Evolutionary conservation across 805 yeast genomes (phyloP), one percentile per base, ranked within the genome.

Genomic region (Lipomyces spencermartinsiae): DNA sequence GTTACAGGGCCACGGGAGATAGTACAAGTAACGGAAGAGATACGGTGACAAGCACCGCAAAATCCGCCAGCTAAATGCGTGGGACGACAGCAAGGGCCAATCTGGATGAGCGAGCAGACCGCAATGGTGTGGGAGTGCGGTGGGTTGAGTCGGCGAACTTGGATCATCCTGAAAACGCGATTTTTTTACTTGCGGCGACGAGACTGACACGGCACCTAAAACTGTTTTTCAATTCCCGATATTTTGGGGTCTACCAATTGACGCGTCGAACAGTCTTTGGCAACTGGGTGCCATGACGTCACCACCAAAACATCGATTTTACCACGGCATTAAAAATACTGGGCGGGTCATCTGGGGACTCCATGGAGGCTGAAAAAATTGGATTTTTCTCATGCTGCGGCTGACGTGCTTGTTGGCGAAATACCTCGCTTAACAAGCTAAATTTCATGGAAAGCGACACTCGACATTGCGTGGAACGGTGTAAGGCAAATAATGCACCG

Each of bases 51-150:
- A 4, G 49, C 49, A 43, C 49, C 49, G n/a, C 22, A 6, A 19
- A 43, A 43, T 22, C 43, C 37, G 58, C 58, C 37, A 55, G n/a
- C 19, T 55, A 55, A 34, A 55, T 34, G 58, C n/a, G 37, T 19
- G 37, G 16, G n/a, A 19, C 25, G 58, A 55, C n/a, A n/a, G 37
- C 19, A 55, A 16, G 19, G n/a, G 35, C 34, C 9, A 55, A 55
- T 55, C 10, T 31, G 10, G 58, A 31, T 7, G 49, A 43, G 10
- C 16, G 49, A 14, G 8, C 22, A n/a, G 19, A 22, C 49, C 4
- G 49, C 6, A 43, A 35, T 10, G 49, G 16, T 14, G 22, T 37
- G n/a, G 9, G 6, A n/a, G 16, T 19, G 29, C 3, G 29, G 29
- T 25, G 29, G 29, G 29, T 25, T 25, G 29, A 2, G 29, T 25